These are phyloP conservation scores for Tuber calosporum DNA, from an alignment of 495 filamentous ascomycete species.

Conservation along the genomic window DNA sequence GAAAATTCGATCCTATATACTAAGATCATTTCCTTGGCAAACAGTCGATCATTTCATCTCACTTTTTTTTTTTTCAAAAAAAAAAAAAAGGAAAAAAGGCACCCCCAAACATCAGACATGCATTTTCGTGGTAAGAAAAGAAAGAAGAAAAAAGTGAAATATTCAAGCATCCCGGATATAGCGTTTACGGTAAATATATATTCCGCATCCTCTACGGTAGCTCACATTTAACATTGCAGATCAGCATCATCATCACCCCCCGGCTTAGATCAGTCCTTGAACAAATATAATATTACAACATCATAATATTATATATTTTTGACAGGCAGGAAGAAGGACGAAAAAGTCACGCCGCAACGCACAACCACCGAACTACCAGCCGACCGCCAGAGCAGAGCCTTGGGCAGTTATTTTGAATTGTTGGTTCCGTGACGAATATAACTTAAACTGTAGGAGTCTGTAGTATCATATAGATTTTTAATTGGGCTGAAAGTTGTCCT, in stretches of 20 bases:
- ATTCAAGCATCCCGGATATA: neutral
- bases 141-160: neutral
- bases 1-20: neutral
- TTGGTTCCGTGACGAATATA: neutral
- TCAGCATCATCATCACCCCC: neutral
- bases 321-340: neutral
- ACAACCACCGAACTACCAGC: neutral
- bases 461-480: neutral
- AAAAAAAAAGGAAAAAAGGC: neutral
- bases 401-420: neutral
- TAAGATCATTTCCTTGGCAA: neutral
- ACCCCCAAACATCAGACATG: neutral
- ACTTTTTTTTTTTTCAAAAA: neutral
- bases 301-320: neutral
- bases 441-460: neutral
- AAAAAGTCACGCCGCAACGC: neutral
- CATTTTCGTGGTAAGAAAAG: neutral
- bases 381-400: neutral
- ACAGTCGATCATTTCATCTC: conserved; percentile 1
- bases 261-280: neutral
- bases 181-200: conserved; percentile 4
- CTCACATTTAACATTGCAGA: neutral
- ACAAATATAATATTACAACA: neutral
- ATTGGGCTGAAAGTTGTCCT: conserved; percentile 4
- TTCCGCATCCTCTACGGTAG: neutral